Evolutionary conservation across 1,284 basidiomycete genomes (phyloP), one percentile per base, ranked within the genome.

Genomic region (Golubevia pallescens): DNA sequence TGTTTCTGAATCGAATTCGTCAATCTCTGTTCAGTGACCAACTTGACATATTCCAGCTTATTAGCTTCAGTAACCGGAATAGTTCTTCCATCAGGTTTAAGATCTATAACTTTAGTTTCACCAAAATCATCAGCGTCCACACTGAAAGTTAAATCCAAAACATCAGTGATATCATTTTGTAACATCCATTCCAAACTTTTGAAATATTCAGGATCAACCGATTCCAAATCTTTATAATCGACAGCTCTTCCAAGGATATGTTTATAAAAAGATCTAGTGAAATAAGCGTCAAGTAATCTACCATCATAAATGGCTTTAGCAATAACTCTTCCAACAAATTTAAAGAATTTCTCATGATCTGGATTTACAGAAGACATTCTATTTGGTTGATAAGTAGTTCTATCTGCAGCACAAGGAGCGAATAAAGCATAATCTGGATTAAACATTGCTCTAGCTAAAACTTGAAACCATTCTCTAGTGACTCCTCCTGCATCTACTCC

Each of bases 1-100:
- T 98, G 96, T n/a, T 95, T 92, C 84, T 93, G 93, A 88, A 98
- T 98, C 8, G 95, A 97, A 67, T 93, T 93, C 78, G 94, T 93
- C 28, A 99, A 88, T 21, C 96, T 90, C 86, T 97, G 97, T 83
- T 96, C 91, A 68, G 93, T 91, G 61, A 93, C 92, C 24, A 95
- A 88, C 78, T 95, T 93, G 38, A 99, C 95, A 83, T 98, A 99
- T 86, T 99, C 97, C 68, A 91, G 90, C 88, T 93, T 97, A 88
- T 98, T 99, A 76, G 95, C 94, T 80, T 97, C 91, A 10, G 79
- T 83, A 23, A 84, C 82, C 5, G 77, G 59, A 20, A 83, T 81
- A 67, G 55, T 69, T 3, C 68, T 63, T 21, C 82, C 82, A 51
- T 71, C 68, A 1, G 75, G 80, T 64, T 81, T 78, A 53, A 84